These are phyloP conservation scores for Panus rudis DNA, from an alignment of 768 basidiomycete genomes.

Conservation along the genomic window DNA sequence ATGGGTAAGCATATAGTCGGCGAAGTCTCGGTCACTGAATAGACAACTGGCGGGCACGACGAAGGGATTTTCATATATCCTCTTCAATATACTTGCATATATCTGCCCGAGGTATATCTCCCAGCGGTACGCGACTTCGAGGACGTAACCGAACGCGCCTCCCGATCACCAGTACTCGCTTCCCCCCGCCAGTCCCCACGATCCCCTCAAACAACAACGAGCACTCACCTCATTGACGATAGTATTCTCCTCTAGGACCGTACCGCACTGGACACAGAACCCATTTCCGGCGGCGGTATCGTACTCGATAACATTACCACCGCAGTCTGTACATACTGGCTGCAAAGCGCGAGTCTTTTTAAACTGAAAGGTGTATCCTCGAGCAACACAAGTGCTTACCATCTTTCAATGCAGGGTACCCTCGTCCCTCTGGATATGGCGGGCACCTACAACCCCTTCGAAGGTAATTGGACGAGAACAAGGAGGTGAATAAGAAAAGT, in stretches of 20 bases:
- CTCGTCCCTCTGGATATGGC: background rate
- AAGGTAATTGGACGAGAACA: conserved; percentile 2
- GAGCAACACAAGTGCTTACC: background rate
- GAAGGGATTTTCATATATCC: too few relatives aligned
- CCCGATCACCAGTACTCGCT: too few relatives aligned
- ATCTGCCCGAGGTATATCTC: too few relatives aligned
- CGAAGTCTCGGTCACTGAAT: background rate
- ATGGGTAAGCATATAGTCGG: background rate
- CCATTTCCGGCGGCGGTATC: conserved; percentile 80
- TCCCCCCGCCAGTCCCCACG: too few relatives aligned
- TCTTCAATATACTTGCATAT: too few relatives aligned
- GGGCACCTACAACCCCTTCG: background rate
- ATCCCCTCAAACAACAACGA: background rate
- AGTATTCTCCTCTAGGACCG: conserved; percentile 87
- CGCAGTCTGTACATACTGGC: conserved; percentile 68
- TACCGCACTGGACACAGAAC: conserved; percentile 81
- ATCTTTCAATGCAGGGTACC: background rate
- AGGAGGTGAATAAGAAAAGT: background rate
- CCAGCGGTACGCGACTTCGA: too few relatives aligned
- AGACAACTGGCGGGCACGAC: too few relatives aligned
- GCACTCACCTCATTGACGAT: conserved; percentile 73
- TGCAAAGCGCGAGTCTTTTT: conserved; percentile 2
- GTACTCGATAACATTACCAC: conserved; percentile 80
- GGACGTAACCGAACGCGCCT: too few relatives aligned
- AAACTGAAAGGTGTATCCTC: background rate